These are phyloP conservation scores for Chlorencoelia australis DNA, from an alignment of 2,329 filamentous ascomycete species.

Conservation along the genomic window DNA sequence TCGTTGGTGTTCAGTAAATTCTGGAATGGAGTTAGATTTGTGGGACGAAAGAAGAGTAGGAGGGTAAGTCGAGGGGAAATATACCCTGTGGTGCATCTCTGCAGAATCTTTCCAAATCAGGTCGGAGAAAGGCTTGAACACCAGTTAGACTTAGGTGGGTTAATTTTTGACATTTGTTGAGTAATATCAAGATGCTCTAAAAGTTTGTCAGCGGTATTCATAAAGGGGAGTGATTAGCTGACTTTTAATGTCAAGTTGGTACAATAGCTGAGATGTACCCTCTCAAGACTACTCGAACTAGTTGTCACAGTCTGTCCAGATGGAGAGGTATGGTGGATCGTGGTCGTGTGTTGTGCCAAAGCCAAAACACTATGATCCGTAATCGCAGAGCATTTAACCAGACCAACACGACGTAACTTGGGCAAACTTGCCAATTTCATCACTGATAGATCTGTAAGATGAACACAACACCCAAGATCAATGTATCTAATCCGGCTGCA, in stretches of 20 bases:
- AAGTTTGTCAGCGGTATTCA: constrained; percentile 23
- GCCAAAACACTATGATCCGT: constrained; percentile 84
- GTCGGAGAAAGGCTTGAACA: constrained; percentile 78
- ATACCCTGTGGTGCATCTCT: constrained; percentile 68
- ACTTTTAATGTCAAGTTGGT: constrained; percentile 73
- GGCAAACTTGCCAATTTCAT: constrained; percentile 75
- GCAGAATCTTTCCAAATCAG: constrained; percentile 78
- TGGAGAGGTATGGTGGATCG: too few species aligned
- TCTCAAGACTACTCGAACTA: constrained; percentile 56
- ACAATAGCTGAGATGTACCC: constrained; percentile 95
- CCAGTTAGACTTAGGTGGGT: constrained; percentile 93
- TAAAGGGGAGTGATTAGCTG: constrained; percentile 17
- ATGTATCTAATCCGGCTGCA: constrained; percentile 97
- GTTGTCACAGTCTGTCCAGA: too few species aligned
- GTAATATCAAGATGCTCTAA: constrained; percentile 78
- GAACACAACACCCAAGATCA: constrained; percentile 87
- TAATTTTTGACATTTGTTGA: constrained; percentile 84
- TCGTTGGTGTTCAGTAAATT: constrained; percentile 92
- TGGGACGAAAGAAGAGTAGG: constrained; percentile 4
- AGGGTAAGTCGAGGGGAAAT: not conserved
- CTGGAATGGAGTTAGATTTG: too few species aligned
- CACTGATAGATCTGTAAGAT: constrained; percentile 81
- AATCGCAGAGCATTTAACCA: constrained; percentile 88
- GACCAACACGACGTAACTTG: constrained; percentile 85
- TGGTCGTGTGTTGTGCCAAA: too few species aligned